Conservation (phyloP, 257 asterid genomes). For the Striga asiatica region DNA sequence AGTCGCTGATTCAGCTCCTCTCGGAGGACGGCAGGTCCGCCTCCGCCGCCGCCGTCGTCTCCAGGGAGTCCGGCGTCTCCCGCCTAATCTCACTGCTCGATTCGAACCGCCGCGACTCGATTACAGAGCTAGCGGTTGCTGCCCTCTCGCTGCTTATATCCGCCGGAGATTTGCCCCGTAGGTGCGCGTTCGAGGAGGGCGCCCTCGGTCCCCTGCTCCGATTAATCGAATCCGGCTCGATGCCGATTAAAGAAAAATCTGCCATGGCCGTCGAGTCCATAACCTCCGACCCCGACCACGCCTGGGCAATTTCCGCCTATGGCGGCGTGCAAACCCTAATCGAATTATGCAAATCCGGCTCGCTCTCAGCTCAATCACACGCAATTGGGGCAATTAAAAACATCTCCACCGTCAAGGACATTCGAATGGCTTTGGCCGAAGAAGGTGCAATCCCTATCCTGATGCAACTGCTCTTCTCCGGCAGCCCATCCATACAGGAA, state of each 20-base stretch:
- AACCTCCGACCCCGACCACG: constrained; percentile 67
- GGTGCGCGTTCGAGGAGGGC: constrained; percentile 78
- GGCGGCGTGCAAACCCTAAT: constrained; percentile 60
- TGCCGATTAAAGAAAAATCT: constrained; percentile 66
- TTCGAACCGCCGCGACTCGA: constrained; percentile 23
- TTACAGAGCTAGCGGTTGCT: constrained; percentile 54
- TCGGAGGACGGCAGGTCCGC: constrained; percentile 49
- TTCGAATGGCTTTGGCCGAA: constrained; percentile 53
- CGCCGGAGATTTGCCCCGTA: constrained; percentile 44
- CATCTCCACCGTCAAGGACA: constrained; percentile 53
- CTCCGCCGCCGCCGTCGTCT: constrained; percentile 37
- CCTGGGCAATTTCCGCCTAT: constrained; percentile 87
- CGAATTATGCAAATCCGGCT: constrained; percentile 72
- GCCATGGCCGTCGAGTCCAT: constrained; percentile 69
- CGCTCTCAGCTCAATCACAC: constrained; percentile 51
- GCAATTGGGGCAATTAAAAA: constrained; percentile 71
- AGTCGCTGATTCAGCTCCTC: constrained; percentile 50
- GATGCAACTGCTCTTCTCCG: constrained; percentile 53
- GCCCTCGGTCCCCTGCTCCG: constrained; percentile 77
- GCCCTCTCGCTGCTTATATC: constrained; percentile 61
- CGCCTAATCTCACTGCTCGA: constrained; percentile 57
- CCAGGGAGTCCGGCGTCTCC: constrained; percentile 45
- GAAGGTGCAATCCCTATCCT: constrained; percentile 75
- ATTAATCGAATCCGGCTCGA: constrained; percentile 46
- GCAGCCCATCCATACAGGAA: constrained; percentile 44